Evolutionary conservation across 2,329 filamentous ascomycete species (phyloP).

Genomic region (Fusarium tjaetaba): DNA sequence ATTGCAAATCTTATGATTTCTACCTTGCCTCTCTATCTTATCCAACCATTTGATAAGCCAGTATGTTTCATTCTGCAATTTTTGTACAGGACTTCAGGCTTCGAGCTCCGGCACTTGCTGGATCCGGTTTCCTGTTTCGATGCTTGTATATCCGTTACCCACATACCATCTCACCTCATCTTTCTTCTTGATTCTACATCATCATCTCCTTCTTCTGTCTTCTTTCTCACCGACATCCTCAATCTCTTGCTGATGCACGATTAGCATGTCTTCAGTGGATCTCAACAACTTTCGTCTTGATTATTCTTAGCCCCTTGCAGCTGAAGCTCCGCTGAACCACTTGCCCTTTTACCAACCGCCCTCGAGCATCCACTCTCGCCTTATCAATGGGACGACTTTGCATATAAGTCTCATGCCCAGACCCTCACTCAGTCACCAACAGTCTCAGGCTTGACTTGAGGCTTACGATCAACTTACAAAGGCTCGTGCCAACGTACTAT

Average conservation of each 20-base stretch:
- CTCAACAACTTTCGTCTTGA: not conserved
- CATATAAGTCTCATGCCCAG: conserved; percentile 12
- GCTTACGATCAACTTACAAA: not conserved
- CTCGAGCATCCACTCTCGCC: conserved; percentile 11
- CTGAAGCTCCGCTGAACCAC: conserved; percentile 16
- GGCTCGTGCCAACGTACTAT: not conserved
- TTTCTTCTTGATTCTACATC: conserved; percentile 6
- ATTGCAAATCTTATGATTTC: conserved; percentile 4
- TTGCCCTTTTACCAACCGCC: not conserved
- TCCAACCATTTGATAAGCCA: conserved; percentile 40
- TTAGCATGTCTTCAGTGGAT: conserved; percentile 6
- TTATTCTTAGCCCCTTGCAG: conserved; percentile 11
- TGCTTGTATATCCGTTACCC: conserved; percentile 15
- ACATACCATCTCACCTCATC: not conserved
- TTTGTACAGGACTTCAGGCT: not conserved
- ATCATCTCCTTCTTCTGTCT: not conserved
- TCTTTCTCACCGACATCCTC: conserved; percentile 30
- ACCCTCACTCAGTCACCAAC: conserved; percentile 1
- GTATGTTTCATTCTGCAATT: not conserved
- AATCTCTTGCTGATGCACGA: not conserved
- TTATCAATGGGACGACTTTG: conserved; percentile 19
- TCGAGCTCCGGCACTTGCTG: not conserved
- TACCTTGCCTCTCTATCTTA: conserved; percentile 30
- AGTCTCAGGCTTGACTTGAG: not conserved
- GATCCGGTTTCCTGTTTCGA: not conserved